A percentile compares a stretch with the other conserved stretches of the same genome.
These are phyloP conservation scores for Pseudevernia furfuracea DNA, from an alignment of 495 filamentous ascomycete species.

Conservation along the genomic window DNA sequence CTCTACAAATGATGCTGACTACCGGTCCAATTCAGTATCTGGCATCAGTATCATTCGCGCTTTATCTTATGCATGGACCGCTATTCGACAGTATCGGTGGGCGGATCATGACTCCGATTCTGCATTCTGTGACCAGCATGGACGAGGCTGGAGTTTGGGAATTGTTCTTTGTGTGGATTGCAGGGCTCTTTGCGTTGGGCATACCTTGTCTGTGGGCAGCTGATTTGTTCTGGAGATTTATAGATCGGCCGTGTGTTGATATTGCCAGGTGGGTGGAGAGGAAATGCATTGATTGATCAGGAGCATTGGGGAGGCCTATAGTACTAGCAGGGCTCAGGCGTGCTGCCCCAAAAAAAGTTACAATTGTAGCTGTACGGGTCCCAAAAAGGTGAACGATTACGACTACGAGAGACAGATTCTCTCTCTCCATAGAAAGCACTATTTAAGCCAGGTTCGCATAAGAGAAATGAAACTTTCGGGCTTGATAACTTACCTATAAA, in stretches of 20 bases:
- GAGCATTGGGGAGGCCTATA: background rate
- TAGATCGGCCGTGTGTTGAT: slow-evolving; percentile 2
- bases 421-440: too few species aligned
- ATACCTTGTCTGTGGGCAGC: background rate
- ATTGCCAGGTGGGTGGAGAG: background rate
- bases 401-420: too few species aligned
- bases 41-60: background rate
- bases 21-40: background rate
- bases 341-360: too few species aligned
- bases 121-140: background rate
- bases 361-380: too few species aligned
- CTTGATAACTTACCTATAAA: too few species aligned
- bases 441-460: too few species aligned
- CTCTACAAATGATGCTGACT: background rate
- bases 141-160: background rate
- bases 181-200: background rate
- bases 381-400: too few species aligned
- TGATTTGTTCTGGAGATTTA: background rate
- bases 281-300: background rate
- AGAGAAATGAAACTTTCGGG: too few species aligned
- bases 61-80: slow-evolving; percentile 1
- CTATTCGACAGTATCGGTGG: background rate
- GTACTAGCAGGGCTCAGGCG: background rate
- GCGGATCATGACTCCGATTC: background rate
- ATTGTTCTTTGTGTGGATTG: background rate